Conservation (phyloP, 306 rosid genomes). For the Vicia faba region DNA sequence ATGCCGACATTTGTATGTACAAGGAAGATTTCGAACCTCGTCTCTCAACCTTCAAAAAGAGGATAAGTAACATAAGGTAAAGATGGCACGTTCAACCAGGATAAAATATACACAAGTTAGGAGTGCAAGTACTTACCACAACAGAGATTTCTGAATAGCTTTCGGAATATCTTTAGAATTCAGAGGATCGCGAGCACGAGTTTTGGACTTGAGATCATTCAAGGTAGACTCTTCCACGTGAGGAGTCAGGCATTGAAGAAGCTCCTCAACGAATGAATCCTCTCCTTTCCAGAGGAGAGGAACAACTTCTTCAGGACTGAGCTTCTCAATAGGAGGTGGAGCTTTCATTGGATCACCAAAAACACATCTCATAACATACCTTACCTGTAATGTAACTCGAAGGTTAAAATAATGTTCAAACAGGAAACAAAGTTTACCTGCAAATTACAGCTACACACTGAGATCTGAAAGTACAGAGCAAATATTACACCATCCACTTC, state of each 20-base stretch:
- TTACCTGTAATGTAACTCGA: slow-evolving; percentile 59
- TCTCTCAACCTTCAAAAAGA: slow-evolving; percentile 80
- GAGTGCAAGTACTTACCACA: slow-evolving; percentile 59
- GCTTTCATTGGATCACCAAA: slow-evolving; percentile 91
- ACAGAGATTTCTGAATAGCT: slow-evolving; percentile 70
- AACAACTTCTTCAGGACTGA: slow-evolving; percentile 76
- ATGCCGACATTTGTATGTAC: slow-evolving; percentile 95
- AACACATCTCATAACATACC: slow-evolving; percentile 87
- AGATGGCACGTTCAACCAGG: slow-evolving; percentile 13
- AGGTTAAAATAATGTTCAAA: slow-evolving; percentile 30
- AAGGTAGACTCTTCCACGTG: slow-evolving; percentile 64
- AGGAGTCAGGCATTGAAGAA: slow-evolving; percentile 76
- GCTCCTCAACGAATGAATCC: slow-evolving; percentile 88
- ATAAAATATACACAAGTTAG: slow-evolving; percentile 15
- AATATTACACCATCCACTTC: slow-evolving; percentile 2
- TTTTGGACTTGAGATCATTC: slow-evolving; percentile 70
- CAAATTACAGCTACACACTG: slow-evolving; percentile 12
- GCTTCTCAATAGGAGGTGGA: slow-evolving; percentile 94
- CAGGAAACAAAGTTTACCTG: slow-evolving; percentile 30
- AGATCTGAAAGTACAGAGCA: slow-evolving; percentile 18
- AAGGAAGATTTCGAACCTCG: slow-evolving; percentile 82
- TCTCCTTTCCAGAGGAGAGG: slow-evolving; percentile 91
- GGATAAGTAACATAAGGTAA: slow-evolving; percentile 19
- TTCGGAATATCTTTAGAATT: slow-evolving; percentile 64
- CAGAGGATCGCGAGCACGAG: slow-evolving; percentile 67